Evolutionary conservation across 768 basidiomycete species (phyloP), one percentile per base, ranked within the genome.

Genomic region (Podaxis mareebaensis): DNA sequence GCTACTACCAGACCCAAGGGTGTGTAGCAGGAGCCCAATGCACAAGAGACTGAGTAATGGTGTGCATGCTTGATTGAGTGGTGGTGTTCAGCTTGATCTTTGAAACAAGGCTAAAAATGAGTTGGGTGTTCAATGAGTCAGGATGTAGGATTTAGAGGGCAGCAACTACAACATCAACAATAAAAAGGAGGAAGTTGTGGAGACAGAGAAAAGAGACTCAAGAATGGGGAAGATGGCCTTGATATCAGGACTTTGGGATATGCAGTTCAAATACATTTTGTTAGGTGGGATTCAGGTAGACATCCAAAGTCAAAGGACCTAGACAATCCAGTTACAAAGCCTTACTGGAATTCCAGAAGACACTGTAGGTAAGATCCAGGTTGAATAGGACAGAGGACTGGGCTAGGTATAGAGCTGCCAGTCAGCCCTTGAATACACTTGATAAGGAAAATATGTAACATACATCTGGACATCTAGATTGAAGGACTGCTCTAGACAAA

Each of bases 1-100:
- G 91, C 77, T 92, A 91, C 91, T 91, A 93, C 69, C 91, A 88
- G 68, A 87, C 79, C 73, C 89, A 79, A 56, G 87, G 77, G 68
- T 90, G 86, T 63, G 89, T 79, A 1, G 85, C 83, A 49, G 87
- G 85, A 42, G 88, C 89, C 80, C 90, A 78, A 72, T 90, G 89
- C 78, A 90, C 83, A 60, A 91, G 76, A 11, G 85, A 74, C 59
- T 83, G 79, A 2, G 75, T 68, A 15, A 79, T 59, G 15, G 77
- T 72, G 72, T 81, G 77, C 81, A 82, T 81, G 66, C 60, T 62
- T 65, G 60, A 66, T 65, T 67, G 67, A 64, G 65, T 66, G 75
- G 74, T 75, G 75, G 67, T 68, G 73, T 58, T 48, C 22, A 58
- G 74, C 58, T 70, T 71, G 42, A 57, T 65, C 39, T 64, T n/a